phyloP scores from a whole-genome alignment of 805 yeast species.

The Suhomyces kilbournensis region DNA sequence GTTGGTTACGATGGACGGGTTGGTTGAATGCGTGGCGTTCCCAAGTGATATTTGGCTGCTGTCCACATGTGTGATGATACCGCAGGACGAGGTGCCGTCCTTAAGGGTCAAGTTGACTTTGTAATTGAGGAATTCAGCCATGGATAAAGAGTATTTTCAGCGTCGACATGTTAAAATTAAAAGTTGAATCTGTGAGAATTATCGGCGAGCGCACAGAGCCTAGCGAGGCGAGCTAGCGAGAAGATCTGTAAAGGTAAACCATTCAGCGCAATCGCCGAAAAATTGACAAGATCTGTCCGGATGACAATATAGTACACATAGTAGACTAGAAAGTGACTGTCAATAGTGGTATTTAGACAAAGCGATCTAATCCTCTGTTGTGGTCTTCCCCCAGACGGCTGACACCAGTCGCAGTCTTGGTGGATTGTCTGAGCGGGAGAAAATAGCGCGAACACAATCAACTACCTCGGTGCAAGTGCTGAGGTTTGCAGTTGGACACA shows the following conservation, averaged over 20 bases:
- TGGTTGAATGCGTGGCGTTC: constrained; percentile 15
- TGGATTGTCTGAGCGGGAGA: background rate
- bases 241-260: background rate
- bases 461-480: background rate
- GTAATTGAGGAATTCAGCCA: constrained; percentile 42
- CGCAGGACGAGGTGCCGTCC: constrained; percentile 36
- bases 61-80: constrained; percentile 34
- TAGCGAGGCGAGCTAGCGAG: background rate
- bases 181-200: too few relatives aligned
- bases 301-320: too few relatives aligned
- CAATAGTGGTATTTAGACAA: too few relatives aligned
- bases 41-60: constrained; percentile 23
- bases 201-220: background rate
- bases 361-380: background rate
- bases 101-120: constrained; percentile 37
- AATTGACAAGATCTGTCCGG: too few relatives aligned
- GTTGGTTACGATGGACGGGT: constrained; percentile 10
- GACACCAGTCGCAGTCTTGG: background rate
- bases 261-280: background rate
- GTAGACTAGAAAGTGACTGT: too few relatives aligned
- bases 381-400: background rate
- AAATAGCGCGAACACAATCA: background rate
- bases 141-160: constrained; percentile 7
- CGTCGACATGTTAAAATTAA: background rate
- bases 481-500: background rate